Evolutionary conservation across 2,329 filamentous ascomycete genomes (phyloP).

Genomic region (Dichotomopilus funicola): DNA sequence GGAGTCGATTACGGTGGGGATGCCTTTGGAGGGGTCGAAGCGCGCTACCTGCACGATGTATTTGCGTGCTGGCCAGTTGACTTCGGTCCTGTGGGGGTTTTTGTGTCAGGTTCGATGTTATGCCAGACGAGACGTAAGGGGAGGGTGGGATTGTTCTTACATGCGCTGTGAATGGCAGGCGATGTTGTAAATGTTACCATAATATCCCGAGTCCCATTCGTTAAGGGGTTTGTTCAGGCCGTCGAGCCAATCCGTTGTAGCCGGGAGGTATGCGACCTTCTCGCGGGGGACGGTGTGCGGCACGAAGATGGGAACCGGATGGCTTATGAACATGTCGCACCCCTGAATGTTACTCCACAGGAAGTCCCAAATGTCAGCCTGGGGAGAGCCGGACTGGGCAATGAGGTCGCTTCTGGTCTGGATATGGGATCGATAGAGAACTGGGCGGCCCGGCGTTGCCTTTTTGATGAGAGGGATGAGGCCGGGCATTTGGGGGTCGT

Average conservation of each 20-base stretch:
- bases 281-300: conserved; percentile 58
- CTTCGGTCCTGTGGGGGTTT: conserved; percentile 35
- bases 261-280: conserved; percentile 69
- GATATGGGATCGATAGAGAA: conserved; percentile 78
- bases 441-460: conserved; percentile 62
- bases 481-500: conserved; percentile 79
- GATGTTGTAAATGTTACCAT: conserved; percentile 65
- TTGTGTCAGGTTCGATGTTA: neutral
- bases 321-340: conserved; percentile 74
- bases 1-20: conserved; percentile 67
- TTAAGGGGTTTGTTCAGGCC: conserved; percentile 71
- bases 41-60: conserved; percentile 78
- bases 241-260: conserved; percentile 78
- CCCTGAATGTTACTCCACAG: conserved; percentile 65
- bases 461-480: conserved; percentile 70
- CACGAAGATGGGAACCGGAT: conserved; percentile 71
- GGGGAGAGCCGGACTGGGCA: conserved; percentile 55
- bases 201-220: conserved; percentile 65
- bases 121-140: neutral
- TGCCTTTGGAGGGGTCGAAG: conserved; percentile 79
- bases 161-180: conserved; percentile 54
- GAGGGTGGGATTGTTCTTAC: conserved; percentile 27
- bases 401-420: conserved; percentile 72
- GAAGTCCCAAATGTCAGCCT: conserved; percentile 68
- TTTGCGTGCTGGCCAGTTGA: conserved; percentile 54